These are phyloP conservation scores for Backusella tuberculispora DNA, from an alignment of 192 early-diverging fungal genomes.

Conservation along the genomic window DNA sequence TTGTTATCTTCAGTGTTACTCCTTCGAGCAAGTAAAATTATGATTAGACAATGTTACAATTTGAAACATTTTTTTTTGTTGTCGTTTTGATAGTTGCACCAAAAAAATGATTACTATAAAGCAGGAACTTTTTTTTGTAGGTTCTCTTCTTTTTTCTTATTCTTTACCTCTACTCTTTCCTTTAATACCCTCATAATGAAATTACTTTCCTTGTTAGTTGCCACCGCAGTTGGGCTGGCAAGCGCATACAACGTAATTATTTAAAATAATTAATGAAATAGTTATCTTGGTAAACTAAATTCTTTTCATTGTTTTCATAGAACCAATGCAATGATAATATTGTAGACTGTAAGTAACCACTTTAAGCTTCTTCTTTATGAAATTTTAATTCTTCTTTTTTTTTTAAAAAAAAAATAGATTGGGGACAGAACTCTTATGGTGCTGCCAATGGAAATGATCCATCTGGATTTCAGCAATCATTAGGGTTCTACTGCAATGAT, in stretches of 20 bases:
- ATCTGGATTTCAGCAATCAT: conserved; percentile 31
- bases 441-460: conserved; percentile 38
- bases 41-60: conserved; percentile 9
- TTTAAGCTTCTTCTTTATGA: background rate
- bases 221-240: background rate
- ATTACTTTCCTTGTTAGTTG: background rate
- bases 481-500: conserved; percentile 62
- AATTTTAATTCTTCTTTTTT: background rate
- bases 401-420: conserved; percentile 29
- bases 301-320: conserved; percentile 11
- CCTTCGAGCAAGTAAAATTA: background rate
- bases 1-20: background rate
- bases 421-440: conserved; percentile 49
- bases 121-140: conserved; percentile 3
- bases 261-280: background rate
- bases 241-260: background rate
- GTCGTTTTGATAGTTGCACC: background rate
- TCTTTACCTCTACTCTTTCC: background rate
- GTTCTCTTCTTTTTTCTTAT: conserved; percentile 11
- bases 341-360: conserved; percentile 34
- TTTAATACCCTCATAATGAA: conserved; percentile 8
- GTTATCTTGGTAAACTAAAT: background rate
- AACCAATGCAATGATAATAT: conserved; percentile 40
- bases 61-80: conserved; percentile 1
- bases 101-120: background rate